These are phyloP conservation scores for Ichthyophthirius multifiliis DNA, from an alignment of 169 alveolate species.

Conservation along the genomic window DNA sequence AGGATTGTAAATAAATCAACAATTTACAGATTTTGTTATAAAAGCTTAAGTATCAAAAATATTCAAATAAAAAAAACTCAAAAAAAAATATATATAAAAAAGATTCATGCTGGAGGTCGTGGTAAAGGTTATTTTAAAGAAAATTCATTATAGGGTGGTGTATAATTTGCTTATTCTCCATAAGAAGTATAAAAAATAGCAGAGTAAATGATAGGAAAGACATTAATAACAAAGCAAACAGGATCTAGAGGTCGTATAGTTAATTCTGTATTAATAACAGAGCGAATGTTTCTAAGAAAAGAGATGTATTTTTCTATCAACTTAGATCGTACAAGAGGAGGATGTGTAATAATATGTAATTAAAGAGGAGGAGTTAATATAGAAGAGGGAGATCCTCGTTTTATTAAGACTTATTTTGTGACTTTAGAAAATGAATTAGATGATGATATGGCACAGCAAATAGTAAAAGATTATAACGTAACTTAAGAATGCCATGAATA, in stretches of 20 bases:
- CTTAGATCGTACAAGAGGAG: conserved; percentile 92
- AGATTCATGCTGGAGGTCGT: conserved; percentile 92
- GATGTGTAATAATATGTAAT: conserved; percentile 86
- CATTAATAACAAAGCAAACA: conserved; percentile 87
- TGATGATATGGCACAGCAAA: conserved; percentile 31
- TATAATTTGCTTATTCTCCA: conserved; percentile 80
- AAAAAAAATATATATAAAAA: conserved; percentile 78
- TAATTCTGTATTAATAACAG: conserved; percentile 84
- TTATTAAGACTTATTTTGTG: conserved; percentile 31
- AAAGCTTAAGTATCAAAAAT: conserved; percentile 12
- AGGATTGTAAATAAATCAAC: not conserved
- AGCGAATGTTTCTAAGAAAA: conserved; percentile 67
- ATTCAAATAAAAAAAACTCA: not conserved
- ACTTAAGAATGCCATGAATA: not conserved
- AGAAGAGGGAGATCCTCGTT: conserved; percentile 88
- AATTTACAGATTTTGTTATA: conserved; percentile 34
- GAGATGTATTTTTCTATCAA: conserved; percentile 93
- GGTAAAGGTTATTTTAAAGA: conserved; percentile 88
- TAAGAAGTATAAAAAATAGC: conserved; percentile 78
- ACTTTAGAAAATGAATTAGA: conserved; percentile 36
- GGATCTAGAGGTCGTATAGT: conserved; percentile 85
- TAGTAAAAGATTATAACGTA: not conserved
- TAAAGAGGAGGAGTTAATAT: conserved; percentile 90
- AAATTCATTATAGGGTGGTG: conserved; percentile 85
- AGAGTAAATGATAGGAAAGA: conserved; percentile 85